Conservation (phyloP, 148 eudicot genomes). For the Cornus florida region DNA sequence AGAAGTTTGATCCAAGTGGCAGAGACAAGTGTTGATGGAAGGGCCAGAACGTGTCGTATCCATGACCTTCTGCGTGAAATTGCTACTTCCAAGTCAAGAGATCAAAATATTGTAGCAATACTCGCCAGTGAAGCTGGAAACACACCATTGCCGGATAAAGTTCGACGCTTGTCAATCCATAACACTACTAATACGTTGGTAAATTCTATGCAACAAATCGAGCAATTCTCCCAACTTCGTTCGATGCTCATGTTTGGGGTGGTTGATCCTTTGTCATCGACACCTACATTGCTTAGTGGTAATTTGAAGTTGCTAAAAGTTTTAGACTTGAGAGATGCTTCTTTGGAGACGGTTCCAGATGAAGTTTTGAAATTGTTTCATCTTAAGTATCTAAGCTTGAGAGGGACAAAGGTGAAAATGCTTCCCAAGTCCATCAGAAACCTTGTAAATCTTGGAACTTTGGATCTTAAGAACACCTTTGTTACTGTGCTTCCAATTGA, state of each 20-base stretch:
- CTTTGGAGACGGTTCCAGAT: too few species aligned
- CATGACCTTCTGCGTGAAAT: slow-evolving; percentile 22
- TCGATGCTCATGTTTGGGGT: slow-evolving; percentile 6
- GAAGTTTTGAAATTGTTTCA: too few species aligned
- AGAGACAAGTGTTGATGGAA: not conserved
- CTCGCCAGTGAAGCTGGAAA: not conserved
- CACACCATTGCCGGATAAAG: not conserved
- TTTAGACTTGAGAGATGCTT: slow-evolving; percentile 1
- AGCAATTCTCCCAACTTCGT: not conserved
- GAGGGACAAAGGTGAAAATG: slow-evolving; percentile 5
- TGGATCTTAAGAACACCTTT: slow-evolving; percentile 25
- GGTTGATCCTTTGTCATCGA: not conserved
- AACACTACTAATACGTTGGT: not conserved
- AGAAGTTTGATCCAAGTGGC: too few species aligned
- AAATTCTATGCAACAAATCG: not conserved
- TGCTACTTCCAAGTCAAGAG: slow-evolving; percentile 10
- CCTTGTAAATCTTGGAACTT: slow-evolving; percentile 15
- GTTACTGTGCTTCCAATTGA: slow-evolving; percentile 12
- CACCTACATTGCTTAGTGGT: not conserved
- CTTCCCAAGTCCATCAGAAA: slow-evolving; percentile 18
- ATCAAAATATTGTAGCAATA: slow-evolving; percentile 1
- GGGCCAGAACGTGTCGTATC: not conserved
- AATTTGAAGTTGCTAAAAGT: slow-evolving; percentile 20
- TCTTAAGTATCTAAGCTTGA: slow-evolving; percentile 12
- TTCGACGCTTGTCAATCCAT: slow-evolving; percentile 10